These are phyloP conservation scores for Hibiscus mutabilis DNA, from an alignment of 345 rosid species.

Conservation along the genomic window DNA sequence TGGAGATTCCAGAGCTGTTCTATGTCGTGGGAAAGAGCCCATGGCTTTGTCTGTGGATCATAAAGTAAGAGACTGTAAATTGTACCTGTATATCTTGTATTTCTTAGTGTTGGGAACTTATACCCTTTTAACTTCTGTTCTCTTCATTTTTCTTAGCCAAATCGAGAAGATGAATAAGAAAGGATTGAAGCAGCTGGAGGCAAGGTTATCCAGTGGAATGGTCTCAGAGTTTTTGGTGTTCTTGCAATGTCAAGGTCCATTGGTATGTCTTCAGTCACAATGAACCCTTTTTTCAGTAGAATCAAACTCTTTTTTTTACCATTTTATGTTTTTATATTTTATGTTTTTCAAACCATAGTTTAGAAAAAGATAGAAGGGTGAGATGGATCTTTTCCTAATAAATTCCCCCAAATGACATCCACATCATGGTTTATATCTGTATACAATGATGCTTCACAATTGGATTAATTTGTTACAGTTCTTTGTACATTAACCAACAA, in stretches of 20 bases:
- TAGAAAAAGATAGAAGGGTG: background rate
- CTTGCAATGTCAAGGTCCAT: conserved; percentile 98
- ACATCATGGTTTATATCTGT: background rate
- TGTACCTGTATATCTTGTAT: background rate
- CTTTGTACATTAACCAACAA: background rate
- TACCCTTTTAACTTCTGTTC: background rate
- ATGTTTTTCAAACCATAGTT: conserved; percentile 3
- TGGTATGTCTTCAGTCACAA: conserved; percentile 38
- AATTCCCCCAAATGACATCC: background rate
- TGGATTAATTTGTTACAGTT: background rate
- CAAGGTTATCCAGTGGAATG: conserved; percentile 95
- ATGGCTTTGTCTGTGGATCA: conserved; percentile 88
- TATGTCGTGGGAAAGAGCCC: conserved; percentile 88
- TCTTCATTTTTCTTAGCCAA: conserved; percentile 52
- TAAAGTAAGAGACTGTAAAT: conserved; percentile 45
- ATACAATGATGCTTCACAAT: background rate
- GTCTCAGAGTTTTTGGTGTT: conserved; percentile 94
- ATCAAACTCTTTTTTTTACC: background rate
- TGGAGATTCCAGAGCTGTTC: conserved; percentile 96
- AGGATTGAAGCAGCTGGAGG: conserved; percentile 98
- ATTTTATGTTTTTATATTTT: background rate
- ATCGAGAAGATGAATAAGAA: conserved; percentile 88
- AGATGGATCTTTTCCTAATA: background rate
- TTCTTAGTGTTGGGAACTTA: background rate
- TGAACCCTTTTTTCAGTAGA: background rate